phyloP scores from a whole-genome alignment of 2,329 filamentous ascomycete genomes.

The Paracamarosporium sp. region DNA sequence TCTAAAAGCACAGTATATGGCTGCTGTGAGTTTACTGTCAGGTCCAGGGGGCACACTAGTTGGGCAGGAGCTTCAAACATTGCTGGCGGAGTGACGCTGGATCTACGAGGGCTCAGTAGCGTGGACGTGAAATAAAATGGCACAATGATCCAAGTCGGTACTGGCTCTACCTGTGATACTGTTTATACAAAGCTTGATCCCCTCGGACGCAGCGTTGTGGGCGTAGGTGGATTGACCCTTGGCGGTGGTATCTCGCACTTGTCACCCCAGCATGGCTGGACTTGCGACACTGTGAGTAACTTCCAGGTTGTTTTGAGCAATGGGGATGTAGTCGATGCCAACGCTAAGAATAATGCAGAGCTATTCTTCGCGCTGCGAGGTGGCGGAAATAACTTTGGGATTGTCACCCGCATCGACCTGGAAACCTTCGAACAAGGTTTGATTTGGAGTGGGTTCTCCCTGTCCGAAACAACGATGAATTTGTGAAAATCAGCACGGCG shows the following conservation, averaged over 20 bases:
- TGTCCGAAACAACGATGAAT: background rate
- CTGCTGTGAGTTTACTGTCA: conserved; percentile 11
- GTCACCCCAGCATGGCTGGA: background rate
- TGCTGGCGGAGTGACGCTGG: conserved; percentile 22
- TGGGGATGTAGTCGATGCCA: background rate
- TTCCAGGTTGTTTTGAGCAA: background rate
- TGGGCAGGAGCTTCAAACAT: conserved; percentile 19
- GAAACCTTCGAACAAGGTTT: background rate
- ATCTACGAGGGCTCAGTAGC: background rate
- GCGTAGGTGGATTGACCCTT: conserved; percentile 4
- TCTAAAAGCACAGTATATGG: background rate
- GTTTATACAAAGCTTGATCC: conserved; percentile 13
- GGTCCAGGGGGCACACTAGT: conserved; percentile 15
- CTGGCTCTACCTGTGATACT: conserved; percentile 9
- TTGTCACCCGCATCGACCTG: background rate
- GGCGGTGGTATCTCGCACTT: conserved; percentile 4
- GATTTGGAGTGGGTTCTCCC: background rate
- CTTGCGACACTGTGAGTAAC: background rate
- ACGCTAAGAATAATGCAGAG: background rate
- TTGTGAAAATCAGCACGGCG: background rate
- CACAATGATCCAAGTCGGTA: conserved; percentile 6
- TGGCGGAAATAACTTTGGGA: background rate
- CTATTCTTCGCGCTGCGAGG: background rate
- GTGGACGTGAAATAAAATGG: conserved; percentile 3
- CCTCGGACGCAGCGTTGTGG: conserved; percentile 7